Evolutionary conservation across 805 yeast genomes (phyloP), one percentile per base, ranked within the genome.

Genomic region (Pichia phayaonensis): DNA sequence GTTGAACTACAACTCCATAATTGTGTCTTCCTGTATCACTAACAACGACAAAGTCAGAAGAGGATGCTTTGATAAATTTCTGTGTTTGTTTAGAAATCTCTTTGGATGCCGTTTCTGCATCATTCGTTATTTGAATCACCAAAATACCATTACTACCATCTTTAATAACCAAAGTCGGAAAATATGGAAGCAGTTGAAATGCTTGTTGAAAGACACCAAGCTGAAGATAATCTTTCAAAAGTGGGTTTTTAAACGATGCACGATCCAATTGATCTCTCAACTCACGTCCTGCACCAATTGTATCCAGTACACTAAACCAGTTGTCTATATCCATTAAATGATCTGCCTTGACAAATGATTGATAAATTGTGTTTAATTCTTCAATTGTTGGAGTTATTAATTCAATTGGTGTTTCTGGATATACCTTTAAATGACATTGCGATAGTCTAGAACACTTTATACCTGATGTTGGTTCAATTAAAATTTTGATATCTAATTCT

Each of bases 231-330:
- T 54, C 56, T 44, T 51, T 54, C 42, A 66, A 62, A 44, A 54
- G 56, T 43, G 51, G 66, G 56, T 50, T 51, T 52, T 64, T 57
- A 41, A 49, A 24, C 0, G 70, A 60, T 1, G 65, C 51, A 0
- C 65, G 62, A 18, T 72, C 75, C 49, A 83, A 61, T 45, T 69
- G 68, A 22, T 72, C 73, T 47, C 84, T 66, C 52, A 82, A 72
- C 1, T 58, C 59, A 0, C 74, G 62, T 54, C 75, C 74, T 6
- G 80, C 58, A 0, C 80, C 79, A 24, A 86, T 64, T 0, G 75
- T 59, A 57, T 88, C 95, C 15, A 89, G 63, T 1, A 80, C 69
- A 1, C 86, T 84, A 64, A 89, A 89, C 96, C 96, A 90, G 3
- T 64, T 56, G 45, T 81, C 83, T 24, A 72, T 60, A 54, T 81